Conservation (phyloP, 2,329 filamentous ascomycete genomes). For the Colletotrichum sp. region DNA sequence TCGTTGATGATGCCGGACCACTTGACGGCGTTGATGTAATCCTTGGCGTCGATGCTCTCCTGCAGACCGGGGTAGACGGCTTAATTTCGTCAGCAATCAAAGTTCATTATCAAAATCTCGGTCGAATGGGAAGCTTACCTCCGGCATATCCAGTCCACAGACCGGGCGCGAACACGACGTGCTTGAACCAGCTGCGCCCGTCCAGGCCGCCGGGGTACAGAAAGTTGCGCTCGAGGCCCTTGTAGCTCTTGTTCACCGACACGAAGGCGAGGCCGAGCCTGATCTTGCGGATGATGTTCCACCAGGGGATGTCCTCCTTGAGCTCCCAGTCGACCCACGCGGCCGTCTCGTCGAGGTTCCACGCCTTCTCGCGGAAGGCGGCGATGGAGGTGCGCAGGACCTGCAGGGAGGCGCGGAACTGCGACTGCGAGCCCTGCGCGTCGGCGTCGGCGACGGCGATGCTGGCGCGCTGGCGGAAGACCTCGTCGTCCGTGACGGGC, state of each 20-base stretch:
- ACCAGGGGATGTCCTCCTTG: slow-evolving; percentile 71
- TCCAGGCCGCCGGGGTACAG: slow-evolving; percentile 78
- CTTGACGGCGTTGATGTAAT: slow-evolving; percentile 60
- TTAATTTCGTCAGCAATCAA: slow-evolving; percentile 27
- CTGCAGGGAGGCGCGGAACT: slow-evolving; percentile 43
- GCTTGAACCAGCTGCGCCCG: slow-evolving; percentile 87
- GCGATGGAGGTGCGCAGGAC: slow-evolving; percentile 41
- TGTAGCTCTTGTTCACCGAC: slow-evolving; percentile 79
- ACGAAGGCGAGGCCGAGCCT: slow-evolving; percentile 67
- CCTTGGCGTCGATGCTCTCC: slow-evolving; percentile 64
- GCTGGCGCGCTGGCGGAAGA: slow-evolving; percentile 26
- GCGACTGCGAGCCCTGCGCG: slow-evolving; percentile 36
- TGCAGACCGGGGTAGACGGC: slow-evolving; percentile 67
- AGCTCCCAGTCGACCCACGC: slow-evolving; percentile 46
- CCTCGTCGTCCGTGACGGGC: slow-evolving; percentile 29
- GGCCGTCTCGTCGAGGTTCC: slow-evolving; percentile 50
- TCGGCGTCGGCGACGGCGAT: slow-evolving; percentile 18
- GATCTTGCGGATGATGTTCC: slow-evolving; percentile 73
- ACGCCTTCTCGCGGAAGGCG: slow-evolving; percentile 42
- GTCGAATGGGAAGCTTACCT: slow-evolving; percentile 47
- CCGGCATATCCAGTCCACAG: slow-evolving; percentile 91
- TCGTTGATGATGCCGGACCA: slow-evolving; percentile 64
- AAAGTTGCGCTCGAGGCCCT: slow-evolving; percentile 81
- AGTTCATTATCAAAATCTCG: neutral
- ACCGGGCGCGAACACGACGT: slow-evolving; percentile 90